These are phyloP conservation scores for Talaromyces sp. DNA, from an alignment of 2,329 filamentous ascomycete species.

Conservation along the genomic window DNA sequence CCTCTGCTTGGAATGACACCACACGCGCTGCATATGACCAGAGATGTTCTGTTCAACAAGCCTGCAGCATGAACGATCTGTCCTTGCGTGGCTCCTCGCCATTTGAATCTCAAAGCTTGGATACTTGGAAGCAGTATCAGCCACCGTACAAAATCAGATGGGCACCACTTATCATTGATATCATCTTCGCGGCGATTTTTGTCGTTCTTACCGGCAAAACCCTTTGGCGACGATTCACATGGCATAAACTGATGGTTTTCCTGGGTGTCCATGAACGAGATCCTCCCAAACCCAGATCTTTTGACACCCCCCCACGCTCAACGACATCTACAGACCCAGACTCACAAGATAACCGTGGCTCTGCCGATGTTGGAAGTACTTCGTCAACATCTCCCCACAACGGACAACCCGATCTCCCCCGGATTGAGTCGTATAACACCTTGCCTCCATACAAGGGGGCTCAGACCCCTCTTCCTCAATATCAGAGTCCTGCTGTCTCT, in stretches of 20 bases:
- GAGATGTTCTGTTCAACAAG: slow-evolving; percentile 29
- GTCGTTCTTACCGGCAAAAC: slow-evolving; percentile 17
- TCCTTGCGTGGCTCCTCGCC: slow-evolving; percentile 32
- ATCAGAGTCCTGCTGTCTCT: slow-evolving; percentile 16
- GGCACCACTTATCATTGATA: slow-evolving; percentile 17
- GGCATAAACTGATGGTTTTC: slow-evolving; percentile 15
- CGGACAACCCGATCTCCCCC: background rate
- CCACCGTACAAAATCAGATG: slow-evolving; percentile 20
- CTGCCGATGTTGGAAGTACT: background rate
- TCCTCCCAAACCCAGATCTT: slow-evolving; percentile 3
- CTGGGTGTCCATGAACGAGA: slow-evolving; percentile 14
- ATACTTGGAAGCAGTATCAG: slow-evolving; percentile 31
- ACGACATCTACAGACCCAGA: background rate
- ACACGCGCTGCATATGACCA: slow-evolving; percentile 26
- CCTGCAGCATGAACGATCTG: slow-evolving; percentile 36
- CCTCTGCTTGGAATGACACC: slow-evolving; percentile 38
- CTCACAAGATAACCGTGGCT: background rate
- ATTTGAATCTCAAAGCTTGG: slow-evolving; percentile 24
- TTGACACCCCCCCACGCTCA: background rate
- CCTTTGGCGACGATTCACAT: slow-evolving; percentile 18
- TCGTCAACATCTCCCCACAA: background rate
- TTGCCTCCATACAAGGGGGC: slow-evolving; percentile 15
- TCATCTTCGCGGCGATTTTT: slow-evolving; percentile 13
- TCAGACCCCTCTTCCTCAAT: slow-evolving; percentile 19
- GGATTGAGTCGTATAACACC: slow-evolving; percentile 13